Percentiles rank a stretch among this genome's conserved stretches.
Evolutionary conservation across 2,329 filamentous ascomycete species (phyloP).

Genomic region (Periconia sp.): DNA sequence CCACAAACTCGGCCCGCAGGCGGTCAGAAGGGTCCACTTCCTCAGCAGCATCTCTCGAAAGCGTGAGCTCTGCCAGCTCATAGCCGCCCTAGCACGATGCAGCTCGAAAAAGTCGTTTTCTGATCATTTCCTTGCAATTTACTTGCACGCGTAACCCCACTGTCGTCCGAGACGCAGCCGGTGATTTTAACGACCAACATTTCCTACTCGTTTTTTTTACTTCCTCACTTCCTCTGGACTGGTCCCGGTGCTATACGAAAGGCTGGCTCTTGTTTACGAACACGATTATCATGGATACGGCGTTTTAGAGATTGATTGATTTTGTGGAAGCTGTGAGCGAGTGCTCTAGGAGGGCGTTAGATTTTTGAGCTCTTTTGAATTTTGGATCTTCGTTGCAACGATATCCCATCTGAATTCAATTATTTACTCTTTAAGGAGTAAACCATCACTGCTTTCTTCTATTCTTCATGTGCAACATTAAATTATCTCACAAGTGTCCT

Average conservation of each 20-base stretch:
- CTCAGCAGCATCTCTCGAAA: constrained; percentile 12
- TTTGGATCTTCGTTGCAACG: too few relatives aligned
- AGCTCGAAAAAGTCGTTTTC: neutral
- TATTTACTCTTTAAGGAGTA: too few relatives aligned
- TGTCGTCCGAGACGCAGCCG: constrained; percentile 4
- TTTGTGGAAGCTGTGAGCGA: neutral
- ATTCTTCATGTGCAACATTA: too few relatives aligned
- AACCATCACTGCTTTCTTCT: too few relatives aligned
- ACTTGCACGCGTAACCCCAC: neutral
- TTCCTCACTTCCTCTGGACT: neutral
- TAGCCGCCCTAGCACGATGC: constrained; percentile 3
- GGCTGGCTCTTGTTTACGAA: neutral
- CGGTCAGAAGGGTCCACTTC: constrained; percentile 29
- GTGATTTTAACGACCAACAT: neutral
- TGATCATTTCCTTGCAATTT: neutral
- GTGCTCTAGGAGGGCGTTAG: neutral
- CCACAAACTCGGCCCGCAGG: constrained; percentile 49
- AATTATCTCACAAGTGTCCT: too few relatives aligned
- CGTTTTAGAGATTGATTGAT: neutral
- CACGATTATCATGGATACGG: neutral
- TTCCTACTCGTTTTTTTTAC: neutral
- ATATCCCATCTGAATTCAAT: too few relatives aligned
- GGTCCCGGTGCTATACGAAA: neutral
- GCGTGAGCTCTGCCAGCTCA: constrained; percentile 23
- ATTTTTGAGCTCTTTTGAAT: neutral